phyloP scores from a whole-genome alignment of 805 yeast species.

The Ogataea nonfermentans region DNA sequence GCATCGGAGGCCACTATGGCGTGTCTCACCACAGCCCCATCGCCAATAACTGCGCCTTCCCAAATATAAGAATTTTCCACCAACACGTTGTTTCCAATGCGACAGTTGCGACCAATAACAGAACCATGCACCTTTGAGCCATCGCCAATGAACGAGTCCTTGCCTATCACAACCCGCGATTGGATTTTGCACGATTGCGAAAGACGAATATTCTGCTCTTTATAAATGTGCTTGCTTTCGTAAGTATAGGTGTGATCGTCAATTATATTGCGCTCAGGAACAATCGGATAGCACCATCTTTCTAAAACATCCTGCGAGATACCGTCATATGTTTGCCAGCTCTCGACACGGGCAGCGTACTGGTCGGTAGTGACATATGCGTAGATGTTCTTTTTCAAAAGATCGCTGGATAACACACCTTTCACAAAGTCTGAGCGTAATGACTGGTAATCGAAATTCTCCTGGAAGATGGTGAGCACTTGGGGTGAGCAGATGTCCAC shows the following conservation, averaged over 20 bases:
- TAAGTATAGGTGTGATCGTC: slow-evolving; percentile 73
- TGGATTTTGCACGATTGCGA: slow-evolving; percentile 92
- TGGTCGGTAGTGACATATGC: slow-evolving; percentile 77
- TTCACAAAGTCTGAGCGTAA: slow-evolving; percentile 84
- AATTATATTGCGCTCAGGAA: slow-evolving; percentile 78
- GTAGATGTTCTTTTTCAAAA: slow-evolving; percentile 86
- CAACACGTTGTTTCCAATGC: slow-evolving; percentile 72
- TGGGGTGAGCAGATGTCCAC: slow-evolving; percentile 93
- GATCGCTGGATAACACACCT: slow-evolving; percentile 87
- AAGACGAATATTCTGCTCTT: slow-evolving; percentile 81
- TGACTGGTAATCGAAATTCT: slow-evolving; percentile 90
- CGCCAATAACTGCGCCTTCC: slow-evolving; percentile 76
- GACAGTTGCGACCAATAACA: slow-evolving; percentile 83
- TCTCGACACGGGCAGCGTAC: slow-evolving; percentile 94
- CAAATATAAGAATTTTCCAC: slow-evolving; percentile 80
- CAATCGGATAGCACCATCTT: slow-evolving; percentile 90
- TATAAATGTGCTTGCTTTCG: slow-evolving; percentile 83
- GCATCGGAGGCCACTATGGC: slow-evolving; percentile 72
- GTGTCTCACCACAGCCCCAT: slow-evolving; percentile 54
- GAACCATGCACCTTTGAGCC: slow-evolving; percentile 64
- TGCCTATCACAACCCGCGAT: slow-evolving; percentile 79
- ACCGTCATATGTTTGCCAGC: slow-evolving; percentile 91
- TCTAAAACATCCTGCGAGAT: slow-evolving; percentile 86
- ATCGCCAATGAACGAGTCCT: slow-evolving; percentile 73
- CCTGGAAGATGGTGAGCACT: slow-evolving; percentile 94